Evolutionary conservation across 768 basidiomycete species (phyloP), one percentile per base, ranked within the genome.

Genomic region (Fomitopsis serialis): DNA sequence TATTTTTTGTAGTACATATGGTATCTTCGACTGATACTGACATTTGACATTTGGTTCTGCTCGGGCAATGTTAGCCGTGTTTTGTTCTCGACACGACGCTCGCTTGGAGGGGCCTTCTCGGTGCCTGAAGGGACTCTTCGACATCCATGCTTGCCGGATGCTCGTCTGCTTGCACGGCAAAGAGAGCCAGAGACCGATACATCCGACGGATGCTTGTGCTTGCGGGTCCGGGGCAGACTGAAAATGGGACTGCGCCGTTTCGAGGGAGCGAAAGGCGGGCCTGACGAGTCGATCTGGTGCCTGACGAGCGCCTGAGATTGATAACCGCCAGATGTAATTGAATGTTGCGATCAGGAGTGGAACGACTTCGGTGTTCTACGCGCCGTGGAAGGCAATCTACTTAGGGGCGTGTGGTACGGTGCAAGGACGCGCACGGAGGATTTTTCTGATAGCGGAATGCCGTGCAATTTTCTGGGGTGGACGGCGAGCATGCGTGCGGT

Each of bases 281-380:
- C 7, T 29, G 46, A 49, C 37, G 37, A 49, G 35, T 40, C 48
- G 37, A 49, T 49, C 48, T 49, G 48, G 48, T 49, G 48, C 48
- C 48, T 49, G 34, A 17, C 7, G 35, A n/a, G 46, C 23, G 46
- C 21, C 24, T 36, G 9, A 15, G 21, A 19, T 22, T 13, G 34
- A 49, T 49, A 49, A 37, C 8, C 44, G 23, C 44, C 11, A 45
- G 44, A 45, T 45, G n/a, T 15, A 40, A 40, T 40, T 15, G 37
- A 40, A 15, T 40, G 44, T 23, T 45, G 44, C 44, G 19, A 45
- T 45, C 44, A 45, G 23, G 44, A 19, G 21, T 40, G 37, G 37
- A 19, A 40, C 19, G 37, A 17, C 8, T 45, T 23, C 44, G 19
- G 44, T 29, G 21, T 23, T 23, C 44, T 45, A 21, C 27, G 44